Percentiles rank a stretch among this genome's conserved stretches.
These are phyloP conservation scores for Globisporangium heterothallicum DNA, from an alignment of 352 stramenopile species.

Conservation along the genomic window DNA sequence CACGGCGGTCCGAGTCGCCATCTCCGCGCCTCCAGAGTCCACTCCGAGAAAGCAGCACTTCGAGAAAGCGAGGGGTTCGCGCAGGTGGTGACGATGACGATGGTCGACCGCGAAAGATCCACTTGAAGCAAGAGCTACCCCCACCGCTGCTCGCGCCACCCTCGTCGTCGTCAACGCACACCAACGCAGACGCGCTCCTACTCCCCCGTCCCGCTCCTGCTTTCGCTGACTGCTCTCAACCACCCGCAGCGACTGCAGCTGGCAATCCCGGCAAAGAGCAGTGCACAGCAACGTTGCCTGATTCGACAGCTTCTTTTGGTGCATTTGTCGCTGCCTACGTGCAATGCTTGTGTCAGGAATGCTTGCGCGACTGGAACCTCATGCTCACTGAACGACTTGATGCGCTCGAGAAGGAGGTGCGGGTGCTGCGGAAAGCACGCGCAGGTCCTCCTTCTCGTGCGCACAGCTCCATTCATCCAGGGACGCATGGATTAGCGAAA, in stretches of 20 bases:
- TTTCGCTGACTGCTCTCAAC: too few relatives aligned
- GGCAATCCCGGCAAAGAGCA: too few relatives aligned
- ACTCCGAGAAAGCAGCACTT: too few relatives aligned
- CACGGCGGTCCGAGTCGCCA: too few relatives aligned
- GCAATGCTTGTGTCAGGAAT: constrained; percentile 13
- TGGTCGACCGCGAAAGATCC: not conserved
- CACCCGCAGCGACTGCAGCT: too few relatives aligned
- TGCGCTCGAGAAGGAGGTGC: constrained; percentile 1
- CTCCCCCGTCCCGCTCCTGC: not conserved
- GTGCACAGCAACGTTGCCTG: not conserved
- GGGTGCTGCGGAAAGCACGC: not conserved
- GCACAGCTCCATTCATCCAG: not conserved
- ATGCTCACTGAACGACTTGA: constrained; percentile 7
- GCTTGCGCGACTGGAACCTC: constrained; percentile 12
- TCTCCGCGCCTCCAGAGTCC: too few relatives aligned
- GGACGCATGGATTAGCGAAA: not conserved
- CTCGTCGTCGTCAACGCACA: too few relatives aligned
- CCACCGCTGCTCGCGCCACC: not conserved
- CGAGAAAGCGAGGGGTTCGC: too few relatives aligned
- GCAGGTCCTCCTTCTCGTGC: not conserved
- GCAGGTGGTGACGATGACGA: not conserved
- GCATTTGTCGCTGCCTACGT: constrained; percentile 9
- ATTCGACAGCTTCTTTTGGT: constrained; percentile 8
- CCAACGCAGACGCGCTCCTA: not conserved
- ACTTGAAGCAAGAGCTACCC: not conserved